Base-by-base conservation (phyloP, 2,329 filamentous ascomycete species). In the Ascochyta fabae region DNA sequence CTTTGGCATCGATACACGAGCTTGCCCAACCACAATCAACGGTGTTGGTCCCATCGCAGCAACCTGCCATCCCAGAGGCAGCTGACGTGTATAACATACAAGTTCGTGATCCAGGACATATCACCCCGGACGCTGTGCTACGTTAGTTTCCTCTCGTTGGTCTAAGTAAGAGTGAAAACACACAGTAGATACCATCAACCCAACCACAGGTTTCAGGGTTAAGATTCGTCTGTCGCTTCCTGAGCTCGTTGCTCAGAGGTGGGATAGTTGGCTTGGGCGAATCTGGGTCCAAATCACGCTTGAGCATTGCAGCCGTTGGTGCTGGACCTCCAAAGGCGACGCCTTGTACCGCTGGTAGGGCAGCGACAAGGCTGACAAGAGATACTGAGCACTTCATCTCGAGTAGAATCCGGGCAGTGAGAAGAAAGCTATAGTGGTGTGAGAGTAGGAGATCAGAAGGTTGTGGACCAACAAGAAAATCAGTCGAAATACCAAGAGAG, bases 81-180 rank as follows among this genome's bases (percentile, higher is more conserved):
- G 51, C 54, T 23, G 60, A 50, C 1, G 62, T 70, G 47, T 68
- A 69, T 3, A 70, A 53, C 58, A 67, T 65, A 53, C 69, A 72
- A 54, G 67, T 68, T 45, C 53, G 48, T 26, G 58, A 59, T 3
- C 38, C 27, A 12, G 33, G 53, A 38, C 68, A 70, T 38, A 56
- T 53, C 6, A 69, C 40, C 38, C 39, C 53, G 2, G 56, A 57
- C 16, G 46, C 66, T 69, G 33, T 9, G 31, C 12, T 12, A 24
- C 22, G 31, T 56, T 40, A 58, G 29, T 22, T 3, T 42, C 12
- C 12, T 19, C 13, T 10, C 9, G 8, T 36, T 6, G 1, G 26
- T 6, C 27, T 12, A 10, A 3, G 31, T 19, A 12, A 15, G 26
- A 15, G 33, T 31, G 12, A 13, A 7, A 29, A 56, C 57, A 13